Evolutionary conservation across 176 grass and related monocot species (phyloP).

Genomic region (Lolium multiflorum): DNA sequence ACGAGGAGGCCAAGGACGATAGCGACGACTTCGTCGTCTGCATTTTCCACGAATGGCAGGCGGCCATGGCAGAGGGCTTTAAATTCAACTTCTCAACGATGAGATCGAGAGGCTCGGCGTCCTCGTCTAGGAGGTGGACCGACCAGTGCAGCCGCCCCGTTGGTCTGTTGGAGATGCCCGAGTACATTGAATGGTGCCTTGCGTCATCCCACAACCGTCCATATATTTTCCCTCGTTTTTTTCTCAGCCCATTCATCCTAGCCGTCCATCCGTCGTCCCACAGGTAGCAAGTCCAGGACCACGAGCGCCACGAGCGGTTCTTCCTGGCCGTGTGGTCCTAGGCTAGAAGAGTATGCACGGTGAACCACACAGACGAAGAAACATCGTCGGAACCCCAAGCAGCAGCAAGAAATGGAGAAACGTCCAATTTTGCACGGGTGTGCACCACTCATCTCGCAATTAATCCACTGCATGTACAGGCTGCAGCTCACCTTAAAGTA

Average conservation of each 20-base stretch:
- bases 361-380: not conserved
- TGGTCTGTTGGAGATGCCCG: too few relatives aligned
- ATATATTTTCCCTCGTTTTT: not conserved
- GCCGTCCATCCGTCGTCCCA: not conserved
- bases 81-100: too few relatives aligned
- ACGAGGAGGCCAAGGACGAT: too few relatives aligned
- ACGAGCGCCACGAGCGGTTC: not conserved
- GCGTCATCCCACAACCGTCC: not conserved
- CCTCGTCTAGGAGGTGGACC: too few relatives aligned
- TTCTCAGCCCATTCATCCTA: not conserved
- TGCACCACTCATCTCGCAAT: not conserved
- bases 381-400: not conserved
- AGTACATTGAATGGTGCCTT: not conserved
- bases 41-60: too few relatives aligned
- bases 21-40: too few relatives aligned
- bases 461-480: not conserved
- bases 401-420: not conserved
- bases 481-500: not conserved
- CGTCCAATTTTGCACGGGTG: not conserved
- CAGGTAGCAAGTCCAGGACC: not conserved
- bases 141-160: too few relatives aligned
- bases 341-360: not conserved
- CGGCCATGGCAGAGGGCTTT: too few relatives aligned
- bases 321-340: not conserved
- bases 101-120: too few relatives aligned